Percentiles rank a stretch among this genome's conserved stretches.
Conservation (phyloP, 352 stramenopile species). For the Pythium scleroteichum region DNA sequence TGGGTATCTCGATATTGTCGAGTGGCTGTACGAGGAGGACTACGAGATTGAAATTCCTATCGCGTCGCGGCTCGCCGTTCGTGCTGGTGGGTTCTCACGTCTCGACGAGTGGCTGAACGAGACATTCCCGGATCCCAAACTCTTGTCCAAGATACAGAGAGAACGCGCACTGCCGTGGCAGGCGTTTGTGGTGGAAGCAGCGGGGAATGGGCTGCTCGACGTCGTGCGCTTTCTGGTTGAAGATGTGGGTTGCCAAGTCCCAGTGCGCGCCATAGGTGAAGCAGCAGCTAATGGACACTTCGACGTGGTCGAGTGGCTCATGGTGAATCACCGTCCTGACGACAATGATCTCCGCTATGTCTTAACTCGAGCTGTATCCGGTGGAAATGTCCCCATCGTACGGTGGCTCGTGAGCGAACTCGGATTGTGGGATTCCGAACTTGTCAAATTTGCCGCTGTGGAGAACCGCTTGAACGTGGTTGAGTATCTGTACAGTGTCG, state of each 20-base stretch:
- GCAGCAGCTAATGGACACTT: slow-evolving; percentile 6
- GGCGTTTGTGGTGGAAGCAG: slow-evolving; percentile 2
- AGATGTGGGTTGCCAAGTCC: slow-evolving; percentile 9
- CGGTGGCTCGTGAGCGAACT: slow-evolving; percentile 8
- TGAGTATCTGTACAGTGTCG: slow-evolving; percentile 6
- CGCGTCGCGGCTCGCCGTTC: neutral
- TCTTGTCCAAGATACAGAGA: neutral
- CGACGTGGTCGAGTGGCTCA: slow-evolving; percentile 8
- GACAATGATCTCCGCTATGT: slow-evolving; percentile 2
- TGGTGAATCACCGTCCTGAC: neutral
- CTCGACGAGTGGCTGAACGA: slow-evolving; percentile 7
- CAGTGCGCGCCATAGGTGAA: neutral
- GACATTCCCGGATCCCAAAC: slow-evolving; percentile 5
- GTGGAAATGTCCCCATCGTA: neutral
- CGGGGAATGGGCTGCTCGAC: slow-evolving; percentile 1
- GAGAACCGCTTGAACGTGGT: slow-evolving; percentile 7
- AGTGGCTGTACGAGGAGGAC: slow-evolving; percentile 13
- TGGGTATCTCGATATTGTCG: slow-evolving; percentile 19
- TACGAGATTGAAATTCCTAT: slow-evolving; percentile 5
- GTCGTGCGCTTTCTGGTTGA: slow-evolving; percentile 8
- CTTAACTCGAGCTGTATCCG: neutral
- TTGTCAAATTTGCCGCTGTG: slow-evolving; percentile 1
- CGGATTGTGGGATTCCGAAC: neutral
- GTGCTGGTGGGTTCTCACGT: neutral
- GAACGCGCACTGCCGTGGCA: neutral